Evolutionary conservation across 2,329 filamentous ascomycete genomes (phyloP), one percentile per base, ranked within the genome.

Genomic region (Fusarium sp.): DNA sequence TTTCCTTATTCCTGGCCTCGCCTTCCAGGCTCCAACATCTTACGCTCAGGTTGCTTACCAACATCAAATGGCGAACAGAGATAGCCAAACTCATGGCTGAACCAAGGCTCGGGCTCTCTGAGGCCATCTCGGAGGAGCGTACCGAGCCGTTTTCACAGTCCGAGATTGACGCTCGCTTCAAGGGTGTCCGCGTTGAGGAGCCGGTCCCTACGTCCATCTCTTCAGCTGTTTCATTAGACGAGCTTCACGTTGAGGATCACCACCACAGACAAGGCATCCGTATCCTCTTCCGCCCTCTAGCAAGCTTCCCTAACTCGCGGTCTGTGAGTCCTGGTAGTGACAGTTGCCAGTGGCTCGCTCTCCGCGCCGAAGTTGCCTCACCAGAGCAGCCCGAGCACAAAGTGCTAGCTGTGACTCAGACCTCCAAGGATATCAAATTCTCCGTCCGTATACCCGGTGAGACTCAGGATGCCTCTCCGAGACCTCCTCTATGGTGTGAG

Each of bases 391-490:
- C 85, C n/a, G 81, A 83, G 65, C 84, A 88, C 76, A 86, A 84
- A 73, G 87, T 89, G 49, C 77, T 89, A 26, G 87, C 87, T 37
- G 86, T 89, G 73, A 88, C 86, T 70, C 87, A 89, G 79, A 89
- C 86, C 7, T 81, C 83, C 65, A 84, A 84, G 72, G 86, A 89
- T 76, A 87, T 88, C 81, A 88, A 87, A 66, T 88, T 88, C 73
- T 85, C 84, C 41, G 85, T 89, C 64, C 81, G 83, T 51, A 86
- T 89, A 59, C 87, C 86, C 7, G 81, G 82, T 18, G 83, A 84
- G 58, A 79, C 78, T 52, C 77, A 79, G 42, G 80, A 84, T 60
- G 80, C 81, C 45, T 79, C 77, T 11, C 76, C 79, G 10, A 79
- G 84, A 18, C 85, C 85, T 18, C 82, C 84, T 7, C 71, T 89